Conservation (phyloP, 2,329 filamentous ascomycete species). For the Fusarium cyanostomum region DNA sequence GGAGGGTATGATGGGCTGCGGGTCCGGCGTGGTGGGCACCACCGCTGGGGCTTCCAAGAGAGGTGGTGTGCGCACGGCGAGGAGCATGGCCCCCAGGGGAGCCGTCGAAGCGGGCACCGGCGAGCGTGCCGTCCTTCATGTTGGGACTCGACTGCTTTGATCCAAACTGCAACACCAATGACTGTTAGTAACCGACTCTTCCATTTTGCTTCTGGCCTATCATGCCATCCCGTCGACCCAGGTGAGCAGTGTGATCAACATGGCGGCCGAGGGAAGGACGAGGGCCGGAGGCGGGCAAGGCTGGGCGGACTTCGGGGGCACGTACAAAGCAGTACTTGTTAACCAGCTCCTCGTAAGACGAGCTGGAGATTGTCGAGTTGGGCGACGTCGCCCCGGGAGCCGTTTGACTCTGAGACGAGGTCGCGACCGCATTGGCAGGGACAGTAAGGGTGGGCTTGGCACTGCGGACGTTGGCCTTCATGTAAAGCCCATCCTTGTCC, state of each 20-base stretch:
- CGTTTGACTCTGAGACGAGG: constrained; percentile 23
- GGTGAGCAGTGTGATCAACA: constrained; percentile 20
- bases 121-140: constrained; percentile 59
- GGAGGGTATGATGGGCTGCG: constrained; percentile 56
- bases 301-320: constrained; percentile 59
- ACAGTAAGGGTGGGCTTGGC: constrained; percentile 41
- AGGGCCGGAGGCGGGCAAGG: constrained; percentile 32
- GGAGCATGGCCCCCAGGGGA: constrained; percentile 12
- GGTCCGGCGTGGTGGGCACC: constrained; percentile 47
- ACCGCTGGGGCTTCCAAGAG: constrained; percentile 26
- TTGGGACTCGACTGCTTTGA: constrained; percentile 65
- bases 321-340: constrained; percentile 99
- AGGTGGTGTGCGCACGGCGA: constrained; percentile 17
- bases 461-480: constrained; percentile 58
- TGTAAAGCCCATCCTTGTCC: constrained; percentile 66
- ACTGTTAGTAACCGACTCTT: constrained; percentile 53
- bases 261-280: constrained; percentile 32
- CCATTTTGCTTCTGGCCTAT: constrained; percentile 28
- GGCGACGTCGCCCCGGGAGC: constrained; percentile 60
- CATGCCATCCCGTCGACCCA: constrained; percentile 33
- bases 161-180: constrained; percentile 62
- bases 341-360: constrained; percentile 95
- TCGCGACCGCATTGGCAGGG: constrained; percentile 32
- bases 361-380: constrained; percentile 74
- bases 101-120: constrained; percentile 51